Conservation (phyloP, 805 yeast genomes). For the Myxozyma neotropica region DNA sequence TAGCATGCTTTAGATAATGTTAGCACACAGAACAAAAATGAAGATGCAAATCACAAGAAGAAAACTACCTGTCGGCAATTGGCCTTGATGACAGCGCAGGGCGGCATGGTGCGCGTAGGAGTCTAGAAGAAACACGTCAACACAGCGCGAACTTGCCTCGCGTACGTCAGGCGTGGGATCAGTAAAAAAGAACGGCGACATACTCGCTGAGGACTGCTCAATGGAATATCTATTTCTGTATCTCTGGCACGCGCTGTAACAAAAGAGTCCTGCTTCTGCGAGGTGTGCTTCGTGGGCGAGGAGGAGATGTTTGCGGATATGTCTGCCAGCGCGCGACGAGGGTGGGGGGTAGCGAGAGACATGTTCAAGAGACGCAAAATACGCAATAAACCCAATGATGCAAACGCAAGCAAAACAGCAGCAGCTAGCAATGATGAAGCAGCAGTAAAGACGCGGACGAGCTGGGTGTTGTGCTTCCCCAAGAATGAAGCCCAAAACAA, state of each 20-base stretch:
- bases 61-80: constrained; percentile 4
- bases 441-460: neutral
- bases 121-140: neutral
- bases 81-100: neutral
- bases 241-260: neutral
- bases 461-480: too few relatives aligned
- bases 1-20: constrained; percentile 37
- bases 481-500: neutral
- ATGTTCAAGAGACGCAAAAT: too few relatives aligned
- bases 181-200: neutral
- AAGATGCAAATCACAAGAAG: neutral
- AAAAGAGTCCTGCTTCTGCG: neutral
- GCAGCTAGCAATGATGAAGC: neutral
- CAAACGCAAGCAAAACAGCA: neutral
- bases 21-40: neutral
- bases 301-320: constrained; percentile 20
- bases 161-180: too few relatives aligned
- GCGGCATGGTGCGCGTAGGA: neutral
- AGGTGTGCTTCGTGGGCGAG: constrained; percentile 5
- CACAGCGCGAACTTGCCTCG: too few relatives aligned
- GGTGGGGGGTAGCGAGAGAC: neutral
- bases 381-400: too few relatives aligned
- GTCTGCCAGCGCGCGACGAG: constrained; percentile 25
- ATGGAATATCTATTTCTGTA: neutral
- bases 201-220: neutral